Base-by-base conservation (phyloP, 108 stramenopile genomes). In the Pseudonitzschia multiseries region DNA sequence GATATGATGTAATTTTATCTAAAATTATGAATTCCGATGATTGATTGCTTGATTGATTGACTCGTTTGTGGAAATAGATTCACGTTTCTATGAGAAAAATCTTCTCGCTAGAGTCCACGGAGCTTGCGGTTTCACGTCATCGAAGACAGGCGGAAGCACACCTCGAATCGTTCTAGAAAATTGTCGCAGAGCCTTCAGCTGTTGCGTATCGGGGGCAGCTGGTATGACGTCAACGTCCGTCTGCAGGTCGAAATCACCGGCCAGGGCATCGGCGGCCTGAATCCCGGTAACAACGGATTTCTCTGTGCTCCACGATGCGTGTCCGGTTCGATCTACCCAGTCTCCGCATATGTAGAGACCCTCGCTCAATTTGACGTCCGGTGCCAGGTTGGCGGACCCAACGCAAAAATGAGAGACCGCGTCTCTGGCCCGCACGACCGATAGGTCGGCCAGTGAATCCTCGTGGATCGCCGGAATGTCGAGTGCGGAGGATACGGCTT, bases 401-500 rank as follows among this genome's bases (percentile, higher is more conserved):
- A 89, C 80, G 44, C 73, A 78, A 71, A 93, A 93, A 63, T 93
- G 93, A 8, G 89, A 91, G 8, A 93, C 93, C 20, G 93, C 90
- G 57, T 89, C 69, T 28, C 78, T 75, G 12, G 93, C 90, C 27
- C 93, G 76, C 28, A 93, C 68, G 3, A 93, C 85, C 5, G 85
- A 80, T 17, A 70, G 42, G 68, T 93, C 89, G 0, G 86, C 46
- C 21, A 90, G 59, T 28, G 62, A 42, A 20, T 68, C 60, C 26
- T 27, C 13, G 26, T 87, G 65, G 31, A 90, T 78, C 9, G 61
- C 51, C 26, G 53, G 18, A 8, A 86, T 83, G 1, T 76, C 68
- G 8, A 93, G 65, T 0, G 90, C 87, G n/a, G 84, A 72, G 14
- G 84, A 76, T 20, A 89, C 66, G 32, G 93, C 89, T 24, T 68